These are phyloP conservation scores for Leccinum arenicola DNA, from an alignment of 768 basidiomycete genomes.

Conservation along the genomic window DNA sequence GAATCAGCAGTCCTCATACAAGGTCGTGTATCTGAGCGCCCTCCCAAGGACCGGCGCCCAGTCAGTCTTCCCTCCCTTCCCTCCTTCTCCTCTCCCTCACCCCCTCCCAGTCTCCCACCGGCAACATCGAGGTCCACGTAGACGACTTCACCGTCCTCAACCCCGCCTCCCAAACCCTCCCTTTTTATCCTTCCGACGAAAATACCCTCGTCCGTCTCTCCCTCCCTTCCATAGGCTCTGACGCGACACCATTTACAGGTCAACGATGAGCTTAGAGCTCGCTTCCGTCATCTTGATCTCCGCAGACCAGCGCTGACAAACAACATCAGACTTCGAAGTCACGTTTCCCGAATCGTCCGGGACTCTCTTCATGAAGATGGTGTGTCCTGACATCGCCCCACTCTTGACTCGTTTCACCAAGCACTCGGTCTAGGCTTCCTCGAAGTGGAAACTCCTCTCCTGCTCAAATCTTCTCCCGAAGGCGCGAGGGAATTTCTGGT, in stretches of 20 bases:
- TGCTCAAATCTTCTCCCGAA: constrained; percentile 90
- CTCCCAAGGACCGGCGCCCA: constrained; percentile 56
- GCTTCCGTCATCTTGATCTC: constrained; percentile 87
- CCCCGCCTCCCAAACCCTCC: constrained; percentile 64
- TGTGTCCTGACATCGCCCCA: constrained; percentile 31
- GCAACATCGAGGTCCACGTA: constrained; percentile 80
- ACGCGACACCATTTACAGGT: constrained; percentile 43
- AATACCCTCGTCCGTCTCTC: constrained; percentile 62
- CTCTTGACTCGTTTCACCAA: constrained; percentile 9
- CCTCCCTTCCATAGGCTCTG: background rate
- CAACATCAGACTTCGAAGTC: constrained; percentile 80
- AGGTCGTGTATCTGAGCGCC: constrained; percentile 68
- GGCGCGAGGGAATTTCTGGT: constrained; percentile 94
- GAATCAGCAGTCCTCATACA: constrained; percentile 78
- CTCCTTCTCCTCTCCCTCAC: constrained; percentile 5
- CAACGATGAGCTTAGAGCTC: constrained; percentile 81
- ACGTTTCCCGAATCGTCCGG: constrained; percentile 77
- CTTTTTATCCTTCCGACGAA: constrained; percentile 82
- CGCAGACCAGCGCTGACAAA: constrained; percentile 68
- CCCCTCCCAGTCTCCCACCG: constrained; percentile 51
- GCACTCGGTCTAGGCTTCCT: constrained; percentile 60
- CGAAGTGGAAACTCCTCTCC: constrained; percentile 91
- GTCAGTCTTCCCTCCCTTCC: constrained; percentile 39
- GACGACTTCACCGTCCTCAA: constrained; percentile 73
- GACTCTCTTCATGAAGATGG: constrained; percentile 72